A percentile compares a stretch with the other conserved stretches of the same genome.
phyloP scores from a whole-genome alignment of 352 stramenopile species.

The Phytophthora pisi region DNA sequence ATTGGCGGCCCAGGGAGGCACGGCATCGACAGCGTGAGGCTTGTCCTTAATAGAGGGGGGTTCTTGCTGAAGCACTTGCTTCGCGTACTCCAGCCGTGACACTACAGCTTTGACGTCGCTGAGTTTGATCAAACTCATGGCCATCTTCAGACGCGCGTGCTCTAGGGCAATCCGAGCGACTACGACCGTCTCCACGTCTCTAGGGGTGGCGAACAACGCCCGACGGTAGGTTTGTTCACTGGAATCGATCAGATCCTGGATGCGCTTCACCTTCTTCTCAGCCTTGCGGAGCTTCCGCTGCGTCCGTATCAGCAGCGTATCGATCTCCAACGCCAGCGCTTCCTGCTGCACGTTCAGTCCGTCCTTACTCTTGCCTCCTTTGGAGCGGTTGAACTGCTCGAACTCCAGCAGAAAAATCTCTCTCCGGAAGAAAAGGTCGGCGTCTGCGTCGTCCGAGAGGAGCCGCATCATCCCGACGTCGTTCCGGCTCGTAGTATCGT shows the following conservation, averaged over 20 bases:
- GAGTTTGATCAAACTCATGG: slow-evolving; percentile 44
- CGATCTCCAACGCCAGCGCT: slow-evolving; percentile 12
- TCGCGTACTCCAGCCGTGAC: slow-evolving; percentile 23
- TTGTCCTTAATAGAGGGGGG: background rate
- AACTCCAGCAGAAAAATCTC: slow-evolving; percentile 50
- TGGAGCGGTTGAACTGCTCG: slow-evolving; percentile 14
- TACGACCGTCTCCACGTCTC: slow-evolving; percentile 36
- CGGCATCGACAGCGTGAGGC: background rate
- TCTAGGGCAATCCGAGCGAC: slow-evolving; percentile 43
- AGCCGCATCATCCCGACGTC: slow-evolving; percentile 40
- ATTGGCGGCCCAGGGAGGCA: background rate
- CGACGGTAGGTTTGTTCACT: slow-evolving; percentile 35
- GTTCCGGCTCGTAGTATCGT: background rate
- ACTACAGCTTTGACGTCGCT: slow-evolving; percentile 32
- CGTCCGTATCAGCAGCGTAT: slow-evolving; percentile 15
- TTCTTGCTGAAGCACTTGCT: slow-evolving; percentile 10
- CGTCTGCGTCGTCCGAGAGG: slow-evolving; percentile 48
- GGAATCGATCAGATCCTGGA: slow-evolving; percentile 40
- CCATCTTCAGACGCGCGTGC: slow-evolving; percentile 36
- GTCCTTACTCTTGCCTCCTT: background rate
- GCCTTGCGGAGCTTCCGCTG: slow-evolving; percentile 62
- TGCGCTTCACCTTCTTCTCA: slow-evolving; percentile 53
- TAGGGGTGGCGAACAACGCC: slow-evolving; percentile 25
- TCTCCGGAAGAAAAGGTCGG: slow-evolving; percentile 56
- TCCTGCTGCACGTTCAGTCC: slow-evolving; percentile 10